A percentile compares a stretch with the other conserved stretches of the same genome.
Evolutionary conservation across 164 flowering plant genomes (phyloP).

Genomic region (Chimonanthus praecox): DNA sequence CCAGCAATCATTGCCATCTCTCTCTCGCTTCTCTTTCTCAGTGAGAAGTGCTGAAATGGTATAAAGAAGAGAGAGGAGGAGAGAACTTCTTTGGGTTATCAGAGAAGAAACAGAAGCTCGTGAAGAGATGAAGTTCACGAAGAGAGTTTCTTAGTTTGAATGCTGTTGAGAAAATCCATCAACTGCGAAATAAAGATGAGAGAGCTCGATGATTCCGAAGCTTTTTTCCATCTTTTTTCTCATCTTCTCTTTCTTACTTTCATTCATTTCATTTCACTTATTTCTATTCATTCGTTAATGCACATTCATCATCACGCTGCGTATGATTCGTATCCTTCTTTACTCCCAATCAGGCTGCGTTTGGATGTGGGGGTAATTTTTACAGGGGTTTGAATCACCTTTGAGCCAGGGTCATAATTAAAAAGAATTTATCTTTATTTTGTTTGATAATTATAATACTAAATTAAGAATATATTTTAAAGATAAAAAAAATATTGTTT

Average conservation of each 20-base stretch:
- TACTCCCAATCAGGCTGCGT: too few species aligned
- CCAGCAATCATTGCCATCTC: constrained; percentile 15
- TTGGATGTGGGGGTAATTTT: too few species aligned
- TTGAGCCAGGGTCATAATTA: too few species aligned
- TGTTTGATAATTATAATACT: too few species aligned
- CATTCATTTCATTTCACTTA: too few species aligned
- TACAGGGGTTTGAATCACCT: too few species aligned
- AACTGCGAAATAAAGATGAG: background rate
- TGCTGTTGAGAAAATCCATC: constrained; percentile 18
- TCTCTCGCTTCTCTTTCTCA: constrained; percentile 7
- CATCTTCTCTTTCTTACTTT: too few species aligned
- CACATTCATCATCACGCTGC: too few species aligned
- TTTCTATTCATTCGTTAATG: background rate
- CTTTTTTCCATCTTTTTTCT: background rate
- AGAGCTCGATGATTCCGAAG: constrained; percentile 11
- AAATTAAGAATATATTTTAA: too few species aligned
- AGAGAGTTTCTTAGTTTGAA: constrained; percentile 14
- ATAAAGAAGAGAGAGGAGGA: constrained; percentile 11
- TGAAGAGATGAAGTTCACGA: constrained; percentile 20
- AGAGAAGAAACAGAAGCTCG: background rate
- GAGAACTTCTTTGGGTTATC: constrained; percentile 11
- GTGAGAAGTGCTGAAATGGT: background rate
- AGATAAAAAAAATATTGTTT: too few species aligned
- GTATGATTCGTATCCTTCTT: too few species aligned
- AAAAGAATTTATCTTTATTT: too few species aligned